Conservation (phyloP, 192 early-diverging fungal genomes). For the Backusella circina region DNA sequence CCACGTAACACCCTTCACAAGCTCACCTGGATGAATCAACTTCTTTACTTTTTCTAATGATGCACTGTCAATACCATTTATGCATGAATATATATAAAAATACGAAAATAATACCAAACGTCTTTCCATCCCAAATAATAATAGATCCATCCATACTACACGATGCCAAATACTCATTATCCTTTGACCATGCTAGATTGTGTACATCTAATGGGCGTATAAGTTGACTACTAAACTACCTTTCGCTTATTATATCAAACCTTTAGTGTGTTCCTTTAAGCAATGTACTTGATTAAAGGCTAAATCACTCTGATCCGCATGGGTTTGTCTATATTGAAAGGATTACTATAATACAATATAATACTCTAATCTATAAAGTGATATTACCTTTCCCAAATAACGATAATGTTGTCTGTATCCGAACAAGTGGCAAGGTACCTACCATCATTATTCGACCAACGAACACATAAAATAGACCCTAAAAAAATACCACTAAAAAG, state of each 20-base stretch:
- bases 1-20: constrained; percentile 96
- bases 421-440: constrained; percentile 83
- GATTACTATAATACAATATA: neutral
- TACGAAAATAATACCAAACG: constrained; percentile 57
- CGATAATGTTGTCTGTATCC: constrained; percentile 83
- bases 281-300: neutral
- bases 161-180: constrained; percentile 82
- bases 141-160: constrained; percentile 84
- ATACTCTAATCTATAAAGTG: too few species aligned
- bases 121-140: constrained; percentile 81
- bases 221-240: constrained; percentile 63
- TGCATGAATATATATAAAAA: neutral
- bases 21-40: constrained; percentile 71
- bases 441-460: constrained; percentile 73
- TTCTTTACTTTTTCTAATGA: constrained; percentile 50
- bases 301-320: neutral
- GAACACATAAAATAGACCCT: constrained; percentile 85
- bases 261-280: neutral
- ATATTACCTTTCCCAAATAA: constrained; percentile 75
- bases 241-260: constrained; percentile 57
- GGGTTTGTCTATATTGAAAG: neutral
- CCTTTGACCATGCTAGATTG: constrained; percentile 90
- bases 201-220: constrained; percentile 61
- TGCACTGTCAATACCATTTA: neutral
- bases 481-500: constrained; percentile 1